Conservation (phyloP, 202 grass and related monocot species). For the Cymbopogon flexuosus region DNA sequence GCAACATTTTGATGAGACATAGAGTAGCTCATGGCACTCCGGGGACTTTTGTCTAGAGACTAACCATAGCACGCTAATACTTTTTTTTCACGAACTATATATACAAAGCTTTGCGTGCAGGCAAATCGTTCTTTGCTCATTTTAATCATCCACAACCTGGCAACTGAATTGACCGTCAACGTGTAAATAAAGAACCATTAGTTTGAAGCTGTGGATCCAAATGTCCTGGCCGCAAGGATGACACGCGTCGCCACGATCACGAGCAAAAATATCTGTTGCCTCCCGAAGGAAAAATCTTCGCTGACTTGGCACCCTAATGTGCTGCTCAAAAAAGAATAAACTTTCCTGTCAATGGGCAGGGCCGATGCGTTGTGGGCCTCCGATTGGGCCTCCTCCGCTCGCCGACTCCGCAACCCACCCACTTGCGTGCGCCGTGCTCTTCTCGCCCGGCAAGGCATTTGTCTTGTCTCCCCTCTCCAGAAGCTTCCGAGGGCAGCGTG, state of each 20-base stretch:
- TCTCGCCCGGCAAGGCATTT: not conserved
- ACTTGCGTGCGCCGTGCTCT: not conserved
- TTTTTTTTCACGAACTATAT: too few species aligned
- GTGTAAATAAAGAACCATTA: not conserved
- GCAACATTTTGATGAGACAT: too few species aligned
- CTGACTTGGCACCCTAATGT: not conserved
- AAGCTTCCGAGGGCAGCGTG: conserved; percentile 25
- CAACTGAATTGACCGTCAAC: too few species aligned
- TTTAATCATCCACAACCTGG: too few species aligned
- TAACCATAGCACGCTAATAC: too few species aligned
- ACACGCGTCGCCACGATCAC: not conserved
- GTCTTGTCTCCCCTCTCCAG: not conserved
- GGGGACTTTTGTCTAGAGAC: too few species aligned
- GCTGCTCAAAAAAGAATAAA: not conserved
- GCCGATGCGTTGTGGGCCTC: not conserved
- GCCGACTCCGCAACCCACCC: not conserved
- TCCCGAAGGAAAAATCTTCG: not conserved
- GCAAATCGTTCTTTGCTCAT: too few species aligned
- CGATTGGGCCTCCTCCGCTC: conserved; percentile 2
- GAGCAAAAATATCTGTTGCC: not conserved
- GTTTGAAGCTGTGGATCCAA: not conserved
- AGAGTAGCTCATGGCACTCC: too few species aligned
- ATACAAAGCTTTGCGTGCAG: too few species aligned
- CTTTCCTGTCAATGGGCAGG: not conserved
- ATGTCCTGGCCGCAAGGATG: not conserved